Percentiles rank a stretch among this genome's conserved stretches.
Conservation (phyloP, 2,329 filamentous ascomycete species). For the Pseudonectria foliicola region DNA sequence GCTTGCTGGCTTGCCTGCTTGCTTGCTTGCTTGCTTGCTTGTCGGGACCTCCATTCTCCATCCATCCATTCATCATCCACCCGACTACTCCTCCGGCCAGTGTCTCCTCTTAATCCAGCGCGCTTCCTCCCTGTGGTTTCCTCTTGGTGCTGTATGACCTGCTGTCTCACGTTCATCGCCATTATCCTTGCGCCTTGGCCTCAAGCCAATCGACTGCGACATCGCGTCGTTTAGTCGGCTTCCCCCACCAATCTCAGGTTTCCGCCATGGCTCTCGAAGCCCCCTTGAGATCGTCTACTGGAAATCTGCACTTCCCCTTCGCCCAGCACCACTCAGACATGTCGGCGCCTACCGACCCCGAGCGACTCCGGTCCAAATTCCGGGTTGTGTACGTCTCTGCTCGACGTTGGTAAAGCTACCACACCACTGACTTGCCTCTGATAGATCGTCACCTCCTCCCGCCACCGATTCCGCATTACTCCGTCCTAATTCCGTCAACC, state of each 20-base stretch:
- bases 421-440: constrained; percentile 6
- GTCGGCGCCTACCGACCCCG: constrained; percentile 47
- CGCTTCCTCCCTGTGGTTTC: too few relatives aligned
- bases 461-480: constrained; percentile 40
- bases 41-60: too few relatives aligned
- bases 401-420: neutral
- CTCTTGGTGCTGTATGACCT: too few relatives aligned
- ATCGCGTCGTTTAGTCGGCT: constrained; percentile 8
- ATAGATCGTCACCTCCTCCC: constrained; percentile 30
- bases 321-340: constrained; percentile 44
- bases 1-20: constrained; percentile 10
- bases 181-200: constrained; percentile 2
- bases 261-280: constrained; percentile 36
- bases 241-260: constrained; percentile 3
- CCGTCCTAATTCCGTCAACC: constrained; percentile 43
- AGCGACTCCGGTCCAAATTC: constrained; percentile 40
- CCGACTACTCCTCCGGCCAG: too few relatives aligned
- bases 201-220: constrained; percentile 8
- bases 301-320: constrained; percentile 33
- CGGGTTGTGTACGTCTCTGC: constrained; percentile 41
- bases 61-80: neutral
- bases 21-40: constrained; percentile 11
- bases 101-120: too few relatives aligned
- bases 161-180: too few relatives aligned
- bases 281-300: constrained; percentile 56